A percentile compares a stretch with the other conserved stretches of the same genome.
Evolutionary conservation across 768 basidiomycete genomes (phyloP).

Genomic region (Pleurotus djamor): DNA sequence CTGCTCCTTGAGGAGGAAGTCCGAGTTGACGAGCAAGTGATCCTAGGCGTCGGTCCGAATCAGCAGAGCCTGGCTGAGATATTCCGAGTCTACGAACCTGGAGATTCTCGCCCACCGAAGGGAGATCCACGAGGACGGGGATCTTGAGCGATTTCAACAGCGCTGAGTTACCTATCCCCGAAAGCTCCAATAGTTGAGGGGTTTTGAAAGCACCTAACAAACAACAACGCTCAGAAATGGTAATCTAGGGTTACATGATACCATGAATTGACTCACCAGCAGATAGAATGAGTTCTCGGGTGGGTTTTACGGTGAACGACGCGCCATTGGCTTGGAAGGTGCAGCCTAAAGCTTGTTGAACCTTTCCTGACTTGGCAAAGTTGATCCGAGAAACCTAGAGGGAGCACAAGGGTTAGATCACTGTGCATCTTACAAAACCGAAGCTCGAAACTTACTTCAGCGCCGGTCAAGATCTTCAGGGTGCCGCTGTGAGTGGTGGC

Average conservation of each 20-base stretch:
- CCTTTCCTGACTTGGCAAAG: conserved; percentile 4
- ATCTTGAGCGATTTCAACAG: conserved; percentile 25
- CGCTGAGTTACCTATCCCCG: conserved; percentile 32
- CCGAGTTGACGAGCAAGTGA: background rate
- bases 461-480: conserved; percentile 22
- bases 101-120: conserved; percentile 40
- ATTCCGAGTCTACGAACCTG: conserved; percentile 8
- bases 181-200: conserved; percentile 48
- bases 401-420: conserved; percentile 7
- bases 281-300: conserved; percentile 39
- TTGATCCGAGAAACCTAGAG: background rate
- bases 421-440: conserved; percentile 16
- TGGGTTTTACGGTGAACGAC: conserved; percentile 25
- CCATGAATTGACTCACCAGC: conserved; percentile 14
- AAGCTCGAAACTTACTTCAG: conserved; percentile 18
- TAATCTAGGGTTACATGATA: background rate
- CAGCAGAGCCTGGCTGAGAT: background rate
- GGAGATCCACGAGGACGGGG: conserved; percentile 26
- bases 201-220: conserved; percentile 16
- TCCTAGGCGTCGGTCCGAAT: background rate
- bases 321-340: conserved; percentile 5
- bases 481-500: conserved; percentile 23
- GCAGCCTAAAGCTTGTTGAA: conserved; percentile 9
- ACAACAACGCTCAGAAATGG: background rate
- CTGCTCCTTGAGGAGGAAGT: conserved; percentile 3